Evolutionary conservation across 148 eudicot genomes (phyloP), one percentile per base, ranked within the genome.

Genomic region (Camellia granthamiana): DNA sequence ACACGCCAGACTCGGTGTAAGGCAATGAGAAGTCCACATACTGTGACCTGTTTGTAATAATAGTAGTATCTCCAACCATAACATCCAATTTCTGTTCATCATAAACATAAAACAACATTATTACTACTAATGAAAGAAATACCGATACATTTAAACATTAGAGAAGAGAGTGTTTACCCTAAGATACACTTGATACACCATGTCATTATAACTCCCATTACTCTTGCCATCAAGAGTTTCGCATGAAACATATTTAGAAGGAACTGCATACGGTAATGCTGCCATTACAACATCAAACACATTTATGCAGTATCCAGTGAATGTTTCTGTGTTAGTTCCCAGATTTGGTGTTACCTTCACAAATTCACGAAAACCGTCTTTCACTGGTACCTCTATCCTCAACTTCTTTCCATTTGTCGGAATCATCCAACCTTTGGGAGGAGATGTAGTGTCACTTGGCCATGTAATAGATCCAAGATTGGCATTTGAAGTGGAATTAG

Each of bases 211-310:
- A 64, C 72, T 78, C 5, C 76, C 81, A 9, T 74, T 79, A 51
- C 79, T 71, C 58, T 80, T 42, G 16, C 87, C 88, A 41, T 75
- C 83, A n/a, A 78, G 43, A 15, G 71, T 85, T 11, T 69, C 77
- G 42, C 60, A 89, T 0, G 93, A 92, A 54, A 90, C 21, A 55
- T 85, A 90, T 55, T 90, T 85, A 68, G 88, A 91, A 7, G 69
- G 82, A 47, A 90, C 90, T 5, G 78, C 75, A 52, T 93, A 93
- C 0, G 92, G 89, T 44, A 88, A 68, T 42, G 81, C 66, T 4
- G 43, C 64, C 84, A 92, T 79, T 13, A 86, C 89, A 38, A 88
- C 88, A 63, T 90, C 87, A 76, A 92, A 92, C 19, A 92, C 87
- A 74, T 90, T 91, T 18, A 88, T 89, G 69, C 91, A 89, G 72